Evolutionary conservation across 768 basidiomycete species (phyloP).

Genomic region (Amanita polypyramis): DNA sequence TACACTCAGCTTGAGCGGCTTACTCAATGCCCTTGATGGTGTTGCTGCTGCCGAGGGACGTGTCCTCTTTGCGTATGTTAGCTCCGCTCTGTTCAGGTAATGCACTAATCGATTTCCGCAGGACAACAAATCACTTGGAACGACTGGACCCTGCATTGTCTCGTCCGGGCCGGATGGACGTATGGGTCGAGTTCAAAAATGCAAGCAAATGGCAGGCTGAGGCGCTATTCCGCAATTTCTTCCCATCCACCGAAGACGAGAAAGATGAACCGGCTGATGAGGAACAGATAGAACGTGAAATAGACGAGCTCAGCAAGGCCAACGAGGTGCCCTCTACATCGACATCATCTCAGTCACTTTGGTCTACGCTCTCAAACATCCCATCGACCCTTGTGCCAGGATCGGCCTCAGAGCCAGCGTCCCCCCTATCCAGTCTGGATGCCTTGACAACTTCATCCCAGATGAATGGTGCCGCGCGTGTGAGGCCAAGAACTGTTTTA

Average conservation of each 20-base stretch:
- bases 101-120: slow-evolving; percentile 16
- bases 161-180: slow-evolving; percentile 89
- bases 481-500: neutral
- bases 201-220: slow-evolving; percentile 81
- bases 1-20: slow-evolving; percentile 69
- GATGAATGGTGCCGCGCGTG: neutral
- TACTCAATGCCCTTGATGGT: slow-evolving; percentile 80
- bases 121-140: slow-evolving; percentile 88
- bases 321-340: neutral
- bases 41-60: slow-evolving; percentile 83
- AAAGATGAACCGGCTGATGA: slow-evolving; percentile 18
- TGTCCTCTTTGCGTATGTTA: slow-evolving; percentile 76
- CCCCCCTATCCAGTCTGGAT: slow-evolving; percentile 11
- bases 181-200: slow-evolving; percentile 86
- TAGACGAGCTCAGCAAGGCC: slow-evolving; percentile 2
- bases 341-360: slow-evolving; percentile 16
- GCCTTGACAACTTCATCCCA: neutral
- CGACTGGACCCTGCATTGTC: slow-evolving; percentile 83
- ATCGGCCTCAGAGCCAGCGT: slow-evolving; percentile 10
- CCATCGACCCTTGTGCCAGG: too few relatives aligned
- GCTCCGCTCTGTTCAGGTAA: neutral
- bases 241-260: slow-evolving; percentile 63
- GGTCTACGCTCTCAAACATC: slow-evolving; percentile 16
- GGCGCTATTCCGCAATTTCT: slow-evolving; percentile 82
- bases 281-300: slow-evolving; percentile 14